Percentiles rank a stretch among this genome's conserved stretches.
Conservation (phyloP, 306 rosid genomes). For the Prunus campanulata region DNA sequence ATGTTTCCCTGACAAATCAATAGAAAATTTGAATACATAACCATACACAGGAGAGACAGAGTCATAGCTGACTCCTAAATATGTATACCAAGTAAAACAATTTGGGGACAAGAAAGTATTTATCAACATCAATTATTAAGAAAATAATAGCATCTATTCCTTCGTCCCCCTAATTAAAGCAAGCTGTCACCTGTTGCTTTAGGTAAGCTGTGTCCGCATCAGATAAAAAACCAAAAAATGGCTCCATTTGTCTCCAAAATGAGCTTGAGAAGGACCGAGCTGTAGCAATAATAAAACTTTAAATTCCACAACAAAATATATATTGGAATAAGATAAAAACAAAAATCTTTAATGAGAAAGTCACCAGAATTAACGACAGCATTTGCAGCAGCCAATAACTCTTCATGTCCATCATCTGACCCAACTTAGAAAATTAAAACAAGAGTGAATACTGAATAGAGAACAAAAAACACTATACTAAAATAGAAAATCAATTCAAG, state of each 20-base stretch:
- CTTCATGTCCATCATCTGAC: slow-evolving; percentile 87
- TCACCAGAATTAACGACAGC: slow-evolving; percentile 70
- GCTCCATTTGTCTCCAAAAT: slow-evolving; percentile 91
- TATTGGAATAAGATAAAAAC: slow-evolving; percentile 23
- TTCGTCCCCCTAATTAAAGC: slow-evolving; percentile 7
- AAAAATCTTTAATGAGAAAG: slow-evolving; percentile 29
- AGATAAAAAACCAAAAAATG: slow-evolving; percentile 69
- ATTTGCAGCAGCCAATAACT: slow-evolving; percentile 86
- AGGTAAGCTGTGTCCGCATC: slow-evolving; percentile 63
- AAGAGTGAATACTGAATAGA: slow-evolving; percentile 42
- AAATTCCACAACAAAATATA: slow-evolving; percentile 22
- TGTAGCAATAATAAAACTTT: slow-evolving; percentile 43
- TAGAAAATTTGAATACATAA: slow-evolving; percentile 9
- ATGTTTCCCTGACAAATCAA: slow-evolving; percentile 58
- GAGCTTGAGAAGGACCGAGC: slow-evolving; percentile 59
- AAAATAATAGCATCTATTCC: background rate
- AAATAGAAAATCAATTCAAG: slow-evolving; percentile 2
- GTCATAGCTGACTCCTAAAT: slow-evolving; percentile 1
- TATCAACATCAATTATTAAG: background rate
- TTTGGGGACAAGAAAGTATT: background rate
- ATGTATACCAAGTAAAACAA: slow-evolving; percentile 5
- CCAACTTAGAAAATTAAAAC: slow-evolving; percentile 59
- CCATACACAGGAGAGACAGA: slow-evolving; percentile 6
- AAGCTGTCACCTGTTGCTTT: slow-evolving; percentile 70
- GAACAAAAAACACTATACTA: slow-evolving; percentile 17